Conservation (phyloP, 2,329 filamentous ascomycete genomes). For the Monilinia laxa region DNA sequence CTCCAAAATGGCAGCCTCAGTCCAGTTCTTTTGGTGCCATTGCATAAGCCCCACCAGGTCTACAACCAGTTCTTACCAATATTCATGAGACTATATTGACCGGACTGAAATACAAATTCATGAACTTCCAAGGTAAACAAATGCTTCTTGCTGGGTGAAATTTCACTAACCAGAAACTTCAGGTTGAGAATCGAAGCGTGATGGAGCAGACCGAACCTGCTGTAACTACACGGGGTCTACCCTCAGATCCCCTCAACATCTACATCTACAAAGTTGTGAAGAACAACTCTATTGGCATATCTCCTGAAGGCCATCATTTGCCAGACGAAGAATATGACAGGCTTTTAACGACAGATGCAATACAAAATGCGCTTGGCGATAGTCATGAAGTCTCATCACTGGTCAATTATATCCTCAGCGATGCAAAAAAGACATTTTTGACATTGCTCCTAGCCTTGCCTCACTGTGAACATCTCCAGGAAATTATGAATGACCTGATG, state of each 20-base stretch:
- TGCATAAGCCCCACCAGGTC: neutral
- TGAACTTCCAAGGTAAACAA: neutral
- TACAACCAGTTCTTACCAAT: neutral
- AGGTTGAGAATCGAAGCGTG: neutral
- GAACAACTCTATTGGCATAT: neutral
- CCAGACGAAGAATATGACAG: constrained; percentile 4
- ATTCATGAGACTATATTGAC: neutral
- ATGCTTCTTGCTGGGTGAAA: neutral
- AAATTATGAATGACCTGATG: neutral
- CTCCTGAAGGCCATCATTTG: neutral
- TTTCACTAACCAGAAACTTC: neutral
- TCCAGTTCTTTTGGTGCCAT: neutral
- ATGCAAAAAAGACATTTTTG: constrained; percentile 10
- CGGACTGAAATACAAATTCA: neutral
- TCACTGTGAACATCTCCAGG: neutral
- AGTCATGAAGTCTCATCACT: neutral
- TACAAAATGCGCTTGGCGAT: neutral
- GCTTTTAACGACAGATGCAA: neutral
- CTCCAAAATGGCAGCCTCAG: neutral
- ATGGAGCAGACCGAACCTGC: neutral
- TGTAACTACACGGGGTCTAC: neutral
- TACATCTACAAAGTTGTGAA: neutral
- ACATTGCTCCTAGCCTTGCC: neutral
- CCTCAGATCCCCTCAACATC: neutral
- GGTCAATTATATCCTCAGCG: neutral